phyloP scores from a whole-genome alignment of 2,329 filamentous ascomycete species.

The Cryphonectria naterciae region DNA sequence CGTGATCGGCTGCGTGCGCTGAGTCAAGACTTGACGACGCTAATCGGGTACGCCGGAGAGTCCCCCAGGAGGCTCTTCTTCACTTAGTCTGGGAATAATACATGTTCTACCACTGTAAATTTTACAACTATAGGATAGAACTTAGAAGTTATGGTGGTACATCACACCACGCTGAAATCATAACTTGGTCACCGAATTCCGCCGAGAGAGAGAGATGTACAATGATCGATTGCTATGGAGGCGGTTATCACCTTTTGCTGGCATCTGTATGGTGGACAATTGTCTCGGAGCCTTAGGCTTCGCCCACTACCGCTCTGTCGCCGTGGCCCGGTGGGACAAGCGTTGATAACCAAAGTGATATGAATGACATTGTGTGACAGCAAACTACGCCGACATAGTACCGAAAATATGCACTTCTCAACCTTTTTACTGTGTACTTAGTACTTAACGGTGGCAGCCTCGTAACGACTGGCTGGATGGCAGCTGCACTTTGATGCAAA shows the following conservation, averaged over 20 bases:
- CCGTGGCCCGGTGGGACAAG: neutral
- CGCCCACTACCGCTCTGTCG: no score
- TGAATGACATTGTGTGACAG: neutral
- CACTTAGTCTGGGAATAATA: neutral
- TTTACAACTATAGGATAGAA: neutral
- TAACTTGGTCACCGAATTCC: neutral
- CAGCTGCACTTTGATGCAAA: neutral
- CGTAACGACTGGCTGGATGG: neutral
- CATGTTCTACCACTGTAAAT: neutral
- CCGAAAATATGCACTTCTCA: neutral
- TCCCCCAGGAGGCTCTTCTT: neutral
- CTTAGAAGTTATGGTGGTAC: neutral
- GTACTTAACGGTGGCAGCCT: neutral
- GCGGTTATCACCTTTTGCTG: neutral
- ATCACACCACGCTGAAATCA: neutral
- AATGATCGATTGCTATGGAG: no score
- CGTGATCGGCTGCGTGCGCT: neutral
- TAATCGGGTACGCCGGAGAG: neutral
- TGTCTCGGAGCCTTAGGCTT: neutral
- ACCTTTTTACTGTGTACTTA: neutral
- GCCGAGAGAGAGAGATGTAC: no score
- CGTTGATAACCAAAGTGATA: neutral
- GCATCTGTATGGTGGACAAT: neutral
- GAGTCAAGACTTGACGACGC: neutral
- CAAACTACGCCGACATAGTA: neutral